Base-by-base conservation (phyloP, 106 monocot genomes). In the Allium fistulosum region DNA sequence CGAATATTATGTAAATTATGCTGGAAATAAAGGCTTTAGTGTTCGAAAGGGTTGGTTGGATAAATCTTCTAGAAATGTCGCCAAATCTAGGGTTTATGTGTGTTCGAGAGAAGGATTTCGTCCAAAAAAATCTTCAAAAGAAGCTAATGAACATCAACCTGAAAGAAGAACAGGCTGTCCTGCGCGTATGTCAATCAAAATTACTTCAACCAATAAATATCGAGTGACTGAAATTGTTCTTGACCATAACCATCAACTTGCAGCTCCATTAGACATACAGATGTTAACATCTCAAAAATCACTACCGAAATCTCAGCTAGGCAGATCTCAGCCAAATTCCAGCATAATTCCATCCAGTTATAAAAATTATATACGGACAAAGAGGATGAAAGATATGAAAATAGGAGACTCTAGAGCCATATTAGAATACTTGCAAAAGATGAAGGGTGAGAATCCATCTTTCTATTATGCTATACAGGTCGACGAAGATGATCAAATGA, bases 71-170 rank as follows among this genome's bases (percentile, higher is more conserved):
- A 90, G 75, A 83, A 82, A 82, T 73, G 49, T 78, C 15, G 73
- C 80, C 66, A 79, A 75, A 66, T 80, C 82, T 27, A 77, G 85
- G 71, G 64, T 80, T 9, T 90, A 75, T 78, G 80, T 83, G 45
- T 90, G 89, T 73, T 90, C 85, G 50, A 82, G 82, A 72, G 89
- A 82, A 73, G 89, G 82, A 10, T 90, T 75, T 76, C 82, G 79
- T 59, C 69, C 89, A 59, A 85, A 90, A 61, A 85, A 83, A 72
- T n/a, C 49, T n/a, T 51, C 63, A 17, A 76, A 61, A 53, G 82
- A 85, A 63, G 58, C 70, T 8, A 85, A 70, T 48, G 79, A 72
- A 72, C 70, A 74, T 61, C 49, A 85, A 10, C 74, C 88, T 8
- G 85, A 82, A 65, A 77, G 77, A 55, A 79, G 85, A 72, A 85